These are phyloP conservation scores for Boletus speciosus DNA, from an alignment of 768 basidiomycete species.

Conservation along the genomic window DNA sequence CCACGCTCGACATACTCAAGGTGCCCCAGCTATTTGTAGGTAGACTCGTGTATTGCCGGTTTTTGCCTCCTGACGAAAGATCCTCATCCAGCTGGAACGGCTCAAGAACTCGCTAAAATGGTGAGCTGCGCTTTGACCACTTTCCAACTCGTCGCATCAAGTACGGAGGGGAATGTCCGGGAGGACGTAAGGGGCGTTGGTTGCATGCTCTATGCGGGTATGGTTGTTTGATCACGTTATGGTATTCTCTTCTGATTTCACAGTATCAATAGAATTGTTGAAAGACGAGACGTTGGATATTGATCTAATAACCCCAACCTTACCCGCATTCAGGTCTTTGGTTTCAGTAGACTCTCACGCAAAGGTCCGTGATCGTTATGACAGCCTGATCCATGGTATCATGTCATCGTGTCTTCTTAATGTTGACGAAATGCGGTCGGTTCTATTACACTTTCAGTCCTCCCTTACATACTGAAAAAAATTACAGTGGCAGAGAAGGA, in stretches of 20 bases:
- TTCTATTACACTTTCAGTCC: slow-evolving; percentile 4
- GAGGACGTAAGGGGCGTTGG: slow-evolving; percentile 81
- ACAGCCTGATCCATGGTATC: slow-evolving; percentile 67
- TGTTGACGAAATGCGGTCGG: slow-evolving; percentile 89
- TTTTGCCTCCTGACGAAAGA: slow-evolving; percentile 8
- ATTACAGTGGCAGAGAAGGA: slow-evolving; percentile 72
- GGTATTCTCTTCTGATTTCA: not conserved
- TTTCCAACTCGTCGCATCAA: slow-evolving; percentile 55
- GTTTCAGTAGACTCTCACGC: slow-evolving; percentile 48
- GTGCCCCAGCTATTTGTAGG: slow-evolving; percentile 52
- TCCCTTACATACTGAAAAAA: slow-evolving; percentile 2
- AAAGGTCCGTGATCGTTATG: slow-evolving; percentile 50
- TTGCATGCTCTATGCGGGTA: slow-evolving; percentile 77
- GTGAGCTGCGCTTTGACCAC: slow-evolving; percentile 61
- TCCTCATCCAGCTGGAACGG: slow-evolving; percentile 44
- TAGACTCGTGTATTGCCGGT: not conserved
- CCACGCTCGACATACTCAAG: slow-evolving; percentile 58
- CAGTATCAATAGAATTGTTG: slow-evolving; percentile 55
- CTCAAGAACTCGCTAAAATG: slow-evolving; percentile 56
- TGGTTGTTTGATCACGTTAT: not conserved
- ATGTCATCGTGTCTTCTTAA: slow-evolving; percentile 84
- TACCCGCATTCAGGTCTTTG: slow-evolving; percentile 76
- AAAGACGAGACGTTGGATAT: slow-evolving; percentile 81
- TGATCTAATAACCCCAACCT: slow-evolving; percentile 75
- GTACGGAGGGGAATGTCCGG: slow-evolving; percentile 50